phyloP scores from a whole-genome alignment of 73 alveolate genomes.

The Tetrahymena malaccensis region DNA sequence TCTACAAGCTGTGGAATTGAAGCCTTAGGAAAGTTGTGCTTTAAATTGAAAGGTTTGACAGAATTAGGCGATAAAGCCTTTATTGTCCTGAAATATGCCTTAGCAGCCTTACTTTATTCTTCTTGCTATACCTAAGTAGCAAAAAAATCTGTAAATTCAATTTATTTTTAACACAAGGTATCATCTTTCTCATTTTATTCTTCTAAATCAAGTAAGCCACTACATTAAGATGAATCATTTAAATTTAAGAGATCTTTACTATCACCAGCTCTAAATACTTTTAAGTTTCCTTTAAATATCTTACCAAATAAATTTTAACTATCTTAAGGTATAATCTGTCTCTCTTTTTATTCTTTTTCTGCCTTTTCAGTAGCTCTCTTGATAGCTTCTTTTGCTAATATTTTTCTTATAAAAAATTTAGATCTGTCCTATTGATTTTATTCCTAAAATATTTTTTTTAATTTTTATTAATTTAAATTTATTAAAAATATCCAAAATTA shows the following conservation, averaged over 20 bases:
- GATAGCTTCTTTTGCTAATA: not conserved
- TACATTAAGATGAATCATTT: not conserved
- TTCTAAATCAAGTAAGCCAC: not conserved
- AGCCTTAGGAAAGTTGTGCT: not conserved
- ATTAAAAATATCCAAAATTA: too few species aligned
- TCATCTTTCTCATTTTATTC: not conserved
- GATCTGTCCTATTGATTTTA: not conserved
- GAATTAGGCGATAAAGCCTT: not conserved
- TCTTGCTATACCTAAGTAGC: not conserved
- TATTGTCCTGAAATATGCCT: not conserved
- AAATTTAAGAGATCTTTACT: not conserved
- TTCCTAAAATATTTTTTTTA: not conserved
- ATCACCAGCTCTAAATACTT: not conserved
- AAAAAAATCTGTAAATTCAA: not conserved
- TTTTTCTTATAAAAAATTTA: not conserved
- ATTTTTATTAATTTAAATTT: too few species aligned
- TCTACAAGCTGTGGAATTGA: not conserved
- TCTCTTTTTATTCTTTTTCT: not conserved
- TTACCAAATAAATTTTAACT: not conserved
- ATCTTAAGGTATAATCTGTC: not conserved
- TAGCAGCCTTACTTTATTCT: not conserved
- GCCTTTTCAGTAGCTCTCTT: not conserved
- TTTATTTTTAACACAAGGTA: not conserved
- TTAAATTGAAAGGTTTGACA: not conserved
- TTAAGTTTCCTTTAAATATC: not conserved